Evolutionary conservation across 2,329 filamentous ascomycete species (phyloP).

Genomic region (Trichoderma afroharzianum): DNA sequence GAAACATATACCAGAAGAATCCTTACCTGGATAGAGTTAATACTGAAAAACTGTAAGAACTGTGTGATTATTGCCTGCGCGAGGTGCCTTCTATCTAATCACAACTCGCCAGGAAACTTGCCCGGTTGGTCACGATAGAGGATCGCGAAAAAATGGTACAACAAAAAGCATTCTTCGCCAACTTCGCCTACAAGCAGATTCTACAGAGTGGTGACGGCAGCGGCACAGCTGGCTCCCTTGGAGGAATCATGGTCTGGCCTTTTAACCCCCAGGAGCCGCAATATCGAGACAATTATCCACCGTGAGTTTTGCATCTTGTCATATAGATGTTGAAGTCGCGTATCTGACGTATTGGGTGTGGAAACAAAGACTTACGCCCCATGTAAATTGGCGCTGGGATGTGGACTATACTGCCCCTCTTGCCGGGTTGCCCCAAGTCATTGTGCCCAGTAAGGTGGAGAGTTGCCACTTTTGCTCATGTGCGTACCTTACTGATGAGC

Average conservation of each 20-base stretch:
- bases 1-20: not conserved
- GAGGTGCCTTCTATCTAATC: not conserved
- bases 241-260: not conserved
- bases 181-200: not conserved
- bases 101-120: not conserved
- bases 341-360: not conserved
- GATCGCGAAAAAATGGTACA: not conserved
- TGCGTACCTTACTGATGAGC: not conserved
- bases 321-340: not conserved
- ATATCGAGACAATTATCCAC: not conserved
- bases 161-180: not conserved
- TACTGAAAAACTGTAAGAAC: not conserved
- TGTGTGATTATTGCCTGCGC: not conserved
- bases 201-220: not conserved
- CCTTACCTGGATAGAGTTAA: not conserved
- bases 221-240: not conserved
- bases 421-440: not conserved
- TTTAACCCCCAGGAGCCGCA: not conserved
- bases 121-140: not conserved
- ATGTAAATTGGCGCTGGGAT: not conserved
- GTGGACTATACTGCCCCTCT: not conserved
- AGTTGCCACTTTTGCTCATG: not conserved
- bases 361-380: not conserved
- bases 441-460: not conserved
- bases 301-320: not conserved